These are phyloP conservation scores for Suhomyces kilbournensis DNA, from an alignment of 805 yeast genomes.

Conservation along the genomic window DNA sequence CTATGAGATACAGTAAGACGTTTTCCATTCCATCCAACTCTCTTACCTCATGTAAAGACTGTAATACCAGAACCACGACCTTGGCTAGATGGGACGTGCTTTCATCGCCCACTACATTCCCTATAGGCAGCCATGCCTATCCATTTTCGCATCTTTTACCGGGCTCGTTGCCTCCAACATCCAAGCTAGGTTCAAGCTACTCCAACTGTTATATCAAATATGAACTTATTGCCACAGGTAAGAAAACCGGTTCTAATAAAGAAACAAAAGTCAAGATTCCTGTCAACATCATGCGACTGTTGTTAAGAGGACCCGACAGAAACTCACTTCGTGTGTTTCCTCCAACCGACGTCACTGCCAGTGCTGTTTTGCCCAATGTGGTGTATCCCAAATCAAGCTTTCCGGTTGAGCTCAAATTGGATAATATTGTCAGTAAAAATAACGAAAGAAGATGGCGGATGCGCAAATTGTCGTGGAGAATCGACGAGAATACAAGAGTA, in stretches of 20 bases:
- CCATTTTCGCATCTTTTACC: slow-evolving; percentile 90
- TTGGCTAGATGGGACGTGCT: slow-evolving; percentile 90
- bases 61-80: slow-evolving; percentile 53
- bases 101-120: slow-evolving; percentile 52
- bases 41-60: slow-evolving; percentile 54
- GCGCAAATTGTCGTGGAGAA: slow-evolving; percentile 84
- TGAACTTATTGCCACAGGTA: slow-evolving; percentile 65
- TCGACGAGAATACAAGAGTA: slow-evolving; percentile 77
- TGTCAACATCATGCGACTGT: slow-evolving; percentile 69
- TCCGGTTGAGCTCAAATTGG: slow-evolving; percentile 77
- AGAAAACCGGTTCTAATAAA: slow-evolving; percentile 15
- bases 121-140: slow-evolving; percentile 73
- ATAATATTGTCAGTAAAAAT: slow-evolving; percentile 55
- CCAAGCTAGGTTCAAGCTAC: slow-evolving; percentile 55
- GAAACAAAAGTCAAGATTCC: slow-evolving; percentile 53
- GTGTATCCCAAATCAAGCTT: slow-evolving; percentile 84
- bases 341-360: slow-evolving; percentile 87
- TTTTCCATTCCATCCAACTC: slow-evolving; percentile 52
- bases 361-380: slow-evolving; percentile 84
- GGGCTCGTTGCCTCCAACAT: slow-evolving; percentile 81
- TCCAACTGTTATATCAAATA: slow-evolving; percentile 59
- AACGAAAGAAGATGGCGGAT: slow-evolving; percentile 80
- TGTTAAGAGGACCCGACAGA: slow-evolving; percentile 77
- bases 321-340: slow-evolving; percentile 91
- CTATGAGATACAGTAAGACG: slow-evolving; percentile 63